Percentiles rank a stretch among this genome's conserved stretches.
phyloP scores from a whole-genome alignment of 805 yeast species.

The Kluyveromyces siamensis region DNA sequence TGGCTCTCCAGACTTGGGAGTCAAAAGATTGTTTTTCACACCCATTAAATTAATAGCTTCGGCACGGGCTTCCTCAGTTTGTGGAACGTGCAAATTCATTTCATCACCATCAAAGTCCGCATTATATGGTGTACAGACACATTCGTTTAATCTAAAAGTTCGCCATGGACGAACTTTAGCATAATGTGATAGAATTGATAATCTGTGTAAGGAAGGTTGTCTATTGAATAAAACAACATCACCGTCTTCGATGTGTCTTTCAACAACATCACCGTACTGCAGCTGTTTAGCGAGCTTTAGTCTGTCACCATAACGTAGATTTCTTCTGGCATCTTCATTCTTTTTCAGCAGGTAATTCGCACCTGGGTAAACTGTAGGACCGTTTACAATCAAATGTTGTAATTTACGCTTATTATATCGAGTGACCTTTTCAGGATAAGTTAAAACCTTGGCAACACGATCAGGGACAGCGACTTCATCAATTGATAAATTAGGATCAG shows the following conservation, averaged over 20 bases:
- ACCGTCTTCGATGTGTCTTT: constrained; percentile 95
- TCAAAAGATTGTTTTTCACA: constrained; percentile 84
- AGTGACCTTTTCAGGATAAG: constrained; percentile 93
- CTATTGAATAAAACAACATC: constrained; percentile 93
- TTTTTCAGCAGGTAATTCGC: constrained; percentile 85
- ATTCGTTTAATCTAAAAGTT: constrained; percentile 91
- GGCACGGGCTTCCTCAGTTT: constrained; percentile 96
- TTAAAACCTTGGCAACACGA: constrained; percentile 87
- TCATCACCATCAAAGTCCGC: constrained; percentile 99
- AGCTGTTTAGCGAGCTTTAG: constrained; percentile 65
- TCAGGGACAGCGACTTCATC: constrained; percentile 99
- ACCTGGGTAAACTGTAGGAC: constrained; percentile 90
- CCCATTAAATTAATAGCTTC: constrained; percentile 99
- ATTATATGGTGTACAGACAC: constrained; percentile 98
- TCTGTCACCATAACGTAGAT: constrained; percentile 82
- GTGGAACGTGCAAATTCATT: constrained; percentile 98
- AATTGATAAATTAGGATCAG: constrained; percentile 90
- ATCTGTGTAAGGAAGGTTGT: constrained; percentile 94
- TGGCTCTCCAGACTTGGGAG: constrained; percentile 98
- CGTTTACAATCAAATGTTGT: constrained; percentile 65
- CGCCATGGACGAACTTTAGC: constrained; percentile 98
- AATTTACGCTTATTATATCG: constrained; percentile 75
- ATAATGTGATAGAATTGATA: constrained; percentile 89
- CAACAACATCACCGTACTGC: constrained; percentile 85
- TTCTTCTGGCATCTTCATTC: constrained; percentile 79